Evolutionary conservation across 306 rosid genomes (phyloP).

Genomic region (Arachis stenosperma): DNA sequence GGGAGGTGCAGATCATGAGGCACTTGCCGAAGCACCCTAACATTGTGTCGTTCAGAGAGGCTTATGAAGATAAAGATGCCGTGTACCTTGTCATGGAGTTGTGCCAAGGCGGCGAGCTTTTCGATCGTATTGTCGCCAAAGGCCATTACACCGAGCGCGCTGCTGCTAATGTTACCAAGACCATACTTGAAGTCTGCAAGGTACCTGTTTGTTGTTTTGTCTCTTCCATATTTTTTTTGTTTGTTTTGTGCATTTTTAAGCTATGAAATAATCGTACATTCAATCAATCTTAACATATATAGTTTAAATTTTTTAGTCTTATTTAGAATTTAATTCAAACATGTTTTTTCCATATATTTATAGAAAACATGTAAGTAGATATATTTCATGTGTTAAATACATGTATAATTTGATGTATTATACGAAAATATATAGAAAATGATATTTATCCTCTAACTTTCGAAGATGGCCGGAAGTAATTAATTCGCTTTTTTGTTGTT

Average conservation of each 20-base stretch:
- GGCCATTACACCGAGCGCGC: slow-evolving; percentile 95
- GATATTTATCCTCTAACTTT: too few relatives aligned
- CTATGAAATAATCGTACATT: too few relatives aligned
- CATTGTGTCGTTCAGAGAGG: slow-evolving; percentile 78
- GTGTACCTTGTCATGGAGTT: slow-evolving; percentile 92
- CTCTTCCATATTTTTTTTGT: neutral
- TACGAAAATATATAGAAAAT: too few relatives aligned
- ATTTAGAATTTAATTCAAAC: too few relatives aligned
- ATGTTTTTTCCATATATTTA: too few relatives aligned
- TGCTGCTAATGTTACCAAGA: slow-evolving; percentile 73
- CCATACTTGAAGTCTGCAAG: slow-evolving; percentile 88
- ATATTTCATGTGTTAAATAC: too few relatives aligned
- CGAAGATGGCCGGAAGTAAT: too few relatives aligned
- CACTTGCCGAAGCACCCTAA: slow-evolving; percentile 81
- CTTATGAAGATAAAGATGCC: slow-evolving; percentile 80
- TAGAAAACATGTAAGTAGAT: too few relatives aligned
- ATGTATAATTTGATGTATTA: too few relatives aligned
- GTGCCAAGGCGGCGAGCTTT: slow-evolving; percentile 91
- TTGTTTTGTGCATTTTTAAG: neutral
- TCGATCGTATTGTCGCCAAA: slow-evolving; percentile 74
- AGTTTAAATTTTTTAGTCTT: too few relatives aligned
- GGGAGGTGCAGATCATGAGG: slow-evolving; percentile 88
- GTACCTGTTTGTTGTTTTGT: slow-evolving; percentile 31
- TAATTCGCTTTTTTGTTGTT: neutral
- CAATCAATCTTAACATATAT: too few relatives aligned